Evolutionary conservation across 176 grass and related monocot species (phyloP).

Genomic region (Areca catechu): DNA sequence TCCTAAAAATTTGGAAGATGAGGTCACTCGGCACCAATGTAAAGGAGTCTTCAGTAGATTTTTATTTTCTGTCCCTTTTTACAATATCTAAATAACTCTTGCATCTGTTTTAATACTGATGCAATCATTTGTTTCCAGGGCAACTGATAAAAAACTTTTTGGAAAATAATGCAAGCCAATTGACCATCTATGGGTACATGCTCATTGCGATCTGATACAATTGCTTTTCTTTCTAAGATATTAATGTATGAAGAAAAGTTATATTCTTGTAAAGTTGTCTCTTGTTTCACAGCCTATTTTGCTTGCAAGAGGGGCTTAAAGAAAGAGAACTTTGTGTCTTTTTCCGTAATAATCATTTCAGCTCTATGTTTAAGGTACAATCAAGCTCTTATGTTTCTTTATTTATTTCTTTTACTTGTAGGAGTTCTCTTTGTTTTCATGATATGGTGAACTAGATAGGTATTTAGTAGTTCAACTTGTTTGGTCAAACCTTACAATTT

Average conservation of each 20-base stretch:
- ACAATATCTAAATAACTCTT: too few species aligned
- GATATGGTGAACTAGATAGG: background rate
- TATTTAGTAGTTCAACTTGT: background rate
- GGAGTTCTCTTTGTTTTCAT: constrained; percentile 1
- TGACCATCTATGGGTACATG: constrained; percentile 87
- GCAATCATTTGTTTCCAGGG: constrained; percentile 53
- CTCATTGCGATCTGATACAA: background rate
- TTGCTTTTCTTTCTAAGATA: constrained; percentile 3
- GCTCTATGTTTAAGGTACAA: constrained; percentile 95
- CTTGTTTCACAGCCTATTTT: constrained; percentile 61
- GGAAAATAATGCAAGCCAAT: constrained; percentile 68
- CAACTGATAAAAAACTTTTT: constrained; percentile 82
- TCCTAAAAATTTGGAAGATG: constrained; percentile 20
- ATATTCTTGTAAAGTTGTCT: background rate
- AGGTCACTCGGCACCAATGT: constrained; percentile 53
- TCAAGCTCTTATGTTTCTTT: background rate
- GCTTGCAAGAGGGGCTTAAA: constrained; percentile 90
- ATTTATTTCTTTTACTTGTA: background rate
- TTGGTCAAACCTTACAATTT: background rate
- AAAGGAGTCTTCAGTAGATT: constrained; percentile 21
- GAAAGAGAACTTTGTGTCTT: constrained; percentile 94
- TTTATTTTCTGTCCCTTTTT: background rate
- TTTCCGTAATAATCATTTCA: constrained; percentile 99
- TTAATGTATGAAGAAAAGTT: too few species aligned
- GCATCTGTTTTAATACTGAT: background rate